Evolutionary conservation across 78 protist species (phyloP), one percentile per base, ranked within the genome.

Genomic region (Planoprotostelium fungivorum): DNA sequence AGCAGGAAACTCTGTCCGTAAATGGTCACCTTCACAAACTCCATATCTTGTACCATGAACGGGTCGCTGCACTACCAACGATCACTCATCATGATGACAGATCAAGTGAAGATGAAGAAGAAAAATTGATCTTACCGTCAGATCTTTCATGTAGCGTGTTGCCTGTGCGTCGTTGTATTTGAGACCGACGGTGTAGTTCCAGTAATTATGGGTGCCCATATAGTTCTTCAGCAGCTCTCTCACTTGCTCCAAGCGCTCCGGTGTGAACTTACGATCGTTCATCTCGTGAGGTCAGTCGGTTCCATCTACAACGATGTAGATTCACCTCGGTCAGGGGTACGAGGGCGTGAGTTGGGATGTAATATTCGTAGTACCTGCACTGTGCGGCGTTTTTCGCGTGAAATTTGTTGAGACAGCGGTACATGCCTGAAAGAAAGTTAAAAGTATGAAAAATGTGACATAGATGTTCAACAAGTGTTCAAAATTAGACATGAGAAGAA

Each of bases 1-100:
- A 94, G 87, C 94, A 94, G 87, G 85, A 94, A 94, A 37, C 96
- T 94, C 31, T 36, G 87, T 86, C 96, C 96, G 5, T 84, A 37
- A 0, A 94, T 83, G 84, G 91, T 94, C 29, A 94, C 36, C 29
- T 36, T 86, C 1, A 94, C 94, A 85, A 94, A 36, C 83, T 94
- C 96, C 0, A 91, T 84, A 35, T 91, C 96, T 87, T 89, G 91
- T 25, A 83, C 37, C 1, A 39, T 39, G 29, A 89, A 89, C 85
- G 96, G 93, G 38, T 88, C 96, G 0, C 94, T 88, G 85, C 96
- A 89, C 38, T 84, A 39, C 25, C 29, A 28, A 87, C 0, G 28
- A 10, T 86, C 34, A 37, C 10, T 38, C 87, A 84, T 63, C 84
- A 88, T n/a, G 28, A 38, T 29, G 28, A 88, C 31, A 88, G 1